Percentiles rank a stretch among this genome's conserved stretches.
Conservation (phyloP, 75 land plant genomes). For the Cunninghamia lanceolata region DNA sequence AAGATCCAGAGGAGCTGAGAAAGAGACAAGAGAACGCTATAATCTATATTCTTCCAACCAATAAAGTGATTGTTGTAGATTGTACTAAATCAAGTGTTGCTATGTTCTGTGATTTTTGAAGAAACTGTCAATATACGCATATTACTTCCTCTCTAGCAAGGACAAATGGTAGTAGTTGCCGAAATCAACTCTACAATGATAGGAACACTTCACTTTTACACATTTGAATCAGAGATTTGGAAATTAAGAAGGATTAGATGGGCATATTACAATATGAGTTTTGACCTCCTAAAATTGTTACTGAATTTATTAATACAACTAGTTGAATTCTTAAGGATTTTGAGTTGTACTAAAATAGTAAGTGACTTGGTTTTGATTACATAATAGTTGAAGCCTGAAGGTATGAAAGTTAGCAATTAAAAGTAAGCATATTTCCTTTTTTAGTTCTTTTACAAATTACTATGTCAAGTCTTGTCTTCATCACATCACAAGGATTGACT, state of each 20-base stretch:
- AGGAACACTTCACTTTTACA: neutral
- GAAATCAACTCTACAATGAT: neutral
- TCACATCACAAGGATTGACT: neutral
- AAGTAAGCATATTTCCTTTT: neutral
- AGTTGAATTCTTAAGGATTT: neutral
- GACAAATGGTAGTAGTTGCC: neutral
- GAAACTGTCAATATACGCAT: neutral
- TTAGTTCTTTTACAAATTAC: neutral
- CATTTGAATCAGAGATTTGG: neutral
- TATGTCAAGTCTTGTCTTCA: neutral
- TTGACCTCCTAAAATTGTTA: neutral
- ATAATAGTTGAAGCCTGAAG: neutral
- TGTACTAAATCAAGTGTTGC: neutral
- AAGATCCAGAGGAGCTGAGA: neutral
- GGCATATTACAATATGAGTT: neutral
- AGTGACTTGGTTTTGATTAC: neutral
- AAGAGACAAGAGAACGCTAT: neutral
- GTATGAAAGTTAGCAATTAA: no score
- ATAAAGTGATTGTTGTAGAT: neutral
- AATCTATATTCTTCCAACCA: neutral
- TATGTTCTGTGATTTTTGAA: neutral
- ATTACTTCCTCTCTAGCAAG: neutral
- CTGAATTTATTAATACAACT: neutral
- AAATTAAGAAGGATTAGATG: neutral
- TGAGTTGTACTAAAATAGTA: neutral